Base-by-base conservation (phyloP, 257 asterid species). In the Nicotiana attenuata region DNA sequence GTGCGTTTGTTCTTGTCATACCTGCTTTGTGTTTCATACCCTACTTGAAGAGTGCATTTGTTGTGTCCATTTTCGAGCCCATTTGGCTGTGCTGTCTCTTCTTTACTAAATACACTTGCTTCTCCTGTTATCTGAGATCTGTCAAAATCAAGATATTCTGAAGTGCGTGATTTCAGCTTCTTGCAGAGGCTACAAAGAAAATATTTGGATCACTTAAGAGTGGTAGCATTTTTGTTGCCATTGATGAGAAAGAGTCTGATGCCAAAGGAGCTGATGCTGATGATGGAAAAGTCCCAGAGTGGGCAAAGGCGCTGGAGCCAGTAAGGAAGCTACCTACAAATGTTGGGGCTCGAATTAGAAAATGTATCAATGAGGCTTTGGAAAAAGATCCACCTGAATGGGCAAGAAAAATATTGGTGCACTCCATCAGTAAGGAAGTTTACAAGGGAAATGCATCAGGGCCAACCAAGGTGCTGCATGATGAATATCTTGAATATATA, bases 361-460 rank as follows among this genome's bases (percentile, higher is more conserved):
- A 86, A 87, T 91, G 98, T 76, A 89, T 96, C 66, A 73, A 93
- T 87, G 97, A 92, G 83, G 99, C 99, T 81, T 82, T 96, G 85
- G 89, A 66, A 67, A 92, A 31, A 83, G 89, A 90, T 57, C 98
- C 98, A 61, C 98, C 98, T 56, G 98, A 93, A 85, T 96, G 97
- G 97, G 98, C 97, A 60, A 94, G 81, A 85, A 86, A 79, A 86
- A 86, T 82, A 69, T 85, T 96, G 91, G 93, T 89, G 86, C 96
- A 96, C 87, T 93, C 97, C 20, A 96, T 96, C 75, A 94, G 99
- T 73, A 96, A 92, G 91, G 97, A 93, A 78, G 99, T 96, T 22
- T 96, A 96, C 88, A 96, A 96, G 87, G 98, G 99, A 66, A 96
- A 96, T 85, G 99, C 99, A 79, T 93, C 99, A 11, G 99, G 98